phyloP scores from a whole-genome alignment of 257 asterid genomes.

The Solanum etuberosum region DNA sequence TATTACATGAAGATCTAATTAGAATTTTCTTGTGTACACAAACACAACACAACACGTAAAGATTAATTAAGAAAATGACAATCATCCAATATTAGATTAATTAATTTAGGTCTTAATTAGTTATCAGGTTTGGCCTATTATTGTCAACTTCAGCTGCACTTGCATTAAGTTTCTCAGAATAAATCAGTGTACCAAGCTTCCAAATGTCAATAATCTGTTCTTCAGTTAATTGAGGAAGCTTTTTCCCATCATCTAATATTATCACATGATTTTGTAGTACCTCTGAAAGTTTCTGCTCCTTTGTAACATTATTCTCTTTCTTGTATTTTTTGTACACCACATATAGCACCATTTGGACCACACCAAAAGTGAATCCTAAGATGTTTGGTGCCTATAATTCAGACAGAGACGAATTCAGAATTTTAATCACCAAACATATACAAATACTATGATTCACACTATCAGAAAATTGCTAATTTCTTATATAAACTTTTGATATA shows the following conservation, averaged over 20 bases:
- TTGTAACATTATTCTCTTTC: constrained; percentile 12
- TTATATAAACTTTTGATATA: not conserved
- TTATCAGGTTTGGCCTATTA: not conserved
- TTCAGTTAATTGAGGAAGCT: constrained; percentile 18
- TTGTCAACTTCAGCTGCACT: not conserved
- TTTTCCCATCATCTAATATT: constrained; percentile 13
- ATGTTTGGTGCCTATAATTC: constrained; percentile 43
- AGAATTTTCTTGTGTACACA: not conserved
- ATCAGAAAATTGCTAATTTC: not conserved
- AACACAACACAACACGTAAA: not conserved
- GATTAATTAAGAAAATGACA: not conserved
- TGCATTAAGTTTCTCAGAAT: constrained; percentile 16
- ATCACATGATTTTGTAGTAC: constrained; percentile 1
- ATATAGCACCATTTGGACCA: constrained; percentile 43
- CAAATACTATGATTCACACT: not conserved
- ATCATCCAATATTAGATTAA: not conserved
- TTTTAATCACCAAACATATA: not conserved
- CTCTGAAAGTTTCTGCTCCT: not conserved
- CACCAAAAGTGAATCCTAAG: constrained; percentile 44
- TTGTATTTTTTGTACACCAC: constrained; percentile 17
- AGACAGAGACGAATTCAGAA: not conserved
- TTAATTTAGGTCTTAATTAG: not conserved
- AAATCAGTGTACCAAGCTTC: constrained; percentile 24
- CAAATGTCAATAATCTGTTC: constrained; percentile 42
- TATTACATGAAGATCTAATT: not conserved